Percentiles rank a stretch among this genome's conserved stretches.
Evolutionary conservation across 805 yeast species (phyloP).

Genomic region (Hermanozyma aechmeae): DNA sequence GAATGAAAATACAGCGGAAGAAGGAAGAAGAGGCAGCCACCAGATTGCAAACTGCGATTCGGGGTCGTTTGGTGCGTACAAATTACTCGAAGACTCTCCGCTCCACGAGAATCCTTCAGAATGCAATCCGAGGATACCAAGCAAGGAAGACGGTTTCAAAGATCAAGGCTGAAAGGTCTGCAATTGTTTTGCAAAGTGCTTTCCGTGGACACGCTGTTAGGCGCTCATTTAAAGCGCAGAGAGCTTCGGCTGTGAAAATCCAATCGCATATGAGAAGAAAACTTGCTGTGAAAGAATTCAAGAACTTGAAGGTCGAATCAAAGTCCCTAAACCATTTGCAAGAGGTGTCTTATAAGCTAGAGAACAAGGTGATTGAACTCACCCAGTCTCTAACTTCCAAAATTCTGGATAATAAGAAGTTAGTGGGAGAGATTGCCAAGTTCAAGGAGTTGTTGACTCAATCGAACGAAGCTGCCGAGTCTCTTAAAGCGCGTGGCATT

Average conservation of each 20-base stretch:
- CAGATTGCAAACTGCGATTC: constrained; percentile 56
- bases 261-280: constrained; percentile 76
- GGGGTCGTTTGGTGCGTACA: constrained; percentile 45
- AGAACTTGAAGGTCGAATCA: constrained; percentile 70
- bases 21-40: constrained; percentile 55
- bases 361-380: constrained; percentile 94
- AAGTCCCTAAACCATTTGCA: constrained; percentile 83
- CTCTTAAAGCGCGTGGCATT: constrained; percentile 44
- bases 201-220: constrained; percentile 66
- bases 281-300: constrained; percentile 58
- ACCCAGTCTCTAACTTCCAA: constrained; percentile 77
- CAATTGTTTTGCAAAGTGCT: constrained; percentile 60
- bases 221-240: constrained; percentile 33
- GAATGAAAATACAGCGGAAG: constrained; percentile 47
- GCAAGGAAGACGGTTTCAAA: constrained; percentile 44
- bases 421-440: constrained; percentile 50
- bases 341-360: constrained; percentile 88
- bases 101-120: constrained; percentile 37
- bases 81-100: constrained; percentile 20
- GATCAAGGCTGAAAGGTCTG: constrained; percentile 52
- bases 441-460: constrained; percentile 40
- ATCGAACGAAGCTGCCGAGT: constrained; percentile 43
- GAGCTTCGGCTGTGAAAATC: constrained; percentile 53
- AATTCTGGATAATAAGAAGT: constrained; percentile 71
- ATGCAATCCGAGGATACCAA: constrained; percentile 40